A percentile compares a stretch with the other conserved stretches of the same genome.
Conservation (phyloP, 148 eudicot genomes). For the Euryodendron excelsum region DNA sequence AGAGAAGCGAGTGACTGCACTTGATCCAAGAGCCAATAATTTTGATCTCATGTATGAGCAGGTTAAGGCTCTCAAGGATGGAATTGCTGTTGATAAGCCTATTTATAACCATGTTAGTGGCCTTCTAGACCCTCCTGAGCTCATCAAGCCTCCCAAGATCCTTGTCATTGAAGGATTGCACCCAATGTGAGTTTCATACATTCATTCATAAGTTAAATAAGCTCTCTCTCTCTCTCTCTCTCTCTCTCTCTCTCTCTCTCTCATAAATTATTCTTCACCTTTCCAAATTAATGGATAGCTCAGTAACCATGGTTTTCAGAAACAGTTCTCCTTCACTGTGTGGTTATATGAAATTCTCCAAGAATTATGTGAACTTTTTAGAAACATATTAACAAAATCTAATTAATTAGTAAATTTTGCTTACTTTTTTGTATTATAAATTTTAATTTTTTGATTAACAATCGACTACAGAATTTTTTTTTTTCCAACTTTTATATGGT, state of each 20-base stretch:
- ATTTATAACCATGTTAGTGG: conserved; percentile 95
- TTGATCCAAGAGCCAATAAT: conserved; percentile 83
- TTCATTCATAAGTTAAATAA: conserved; percentile 7
- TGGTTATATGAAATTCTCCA: too few relatives aligned
- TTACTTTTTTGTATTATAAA: too few relatives aligned
- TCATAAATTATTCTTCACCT: neutral
- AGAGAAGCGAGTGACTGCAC: conserved; percentile 89
- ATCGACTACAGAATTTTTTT: too few relatives aligned
- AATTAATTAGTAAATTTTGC: too few relatives aligned
- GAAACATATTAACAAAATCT: too few relatives aligned
- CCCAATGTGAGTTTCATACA: conserved; percentile 71
- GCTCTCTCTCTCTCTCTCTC: neutral
- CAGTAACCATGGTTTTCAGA: too few relatives aligned
- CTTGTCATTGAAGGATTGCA: conserved; percentile 96
- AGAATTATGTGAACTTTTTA: too few relatives aligned
- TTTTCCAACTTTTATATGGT: too few relatives aligned
- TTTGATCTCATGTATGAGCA: conserved; percentile 99
- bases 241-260: neutral
- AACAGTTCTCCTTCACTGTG: too few relatives aligned
- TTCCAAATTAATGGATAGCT: too few relatives aligned
- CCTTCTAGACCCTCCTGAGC: conserved; percentile 87
- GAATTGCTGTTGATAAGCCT: conserved; percentile 79
- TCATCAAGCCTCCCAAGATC: conserved; percentile 92
- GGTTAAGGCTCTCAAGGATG: conserved; percentile 82
- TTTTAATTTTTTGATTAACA: too few relatives aligned